Conservation (phyloP, 495 filamentous ascomycete species). For the Patellaria atrata region DNA sequence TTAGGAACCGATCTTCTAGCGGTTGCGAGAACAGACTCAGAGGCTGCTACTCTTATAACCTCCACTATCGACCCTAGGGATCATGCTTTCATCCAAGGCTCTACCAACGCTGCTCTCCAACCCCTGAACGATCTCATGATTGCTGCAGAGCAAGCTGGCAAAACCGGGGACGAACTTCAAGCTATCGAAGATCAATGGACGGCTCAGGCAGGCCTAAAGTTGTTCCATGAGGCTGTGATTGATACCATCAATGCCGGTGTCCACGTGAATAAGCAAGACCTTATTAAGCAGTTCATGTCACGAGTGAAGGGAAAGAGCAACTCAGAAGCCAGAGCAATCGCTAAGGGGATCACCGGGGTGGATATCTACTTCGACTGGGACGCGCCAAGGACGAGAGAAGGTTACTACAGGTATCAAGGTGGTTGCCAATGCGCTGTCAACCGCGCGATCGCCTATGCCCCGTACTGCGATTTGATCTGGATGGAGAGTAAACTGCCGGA, state of each 20-base stretch:
- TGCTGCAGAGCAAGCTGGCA: conserved; percentile 68
- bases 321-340: conserved; percentile 65
- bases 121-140: conserved; percentile 86
- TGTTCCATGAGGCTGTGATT: conserved; percentile 78
- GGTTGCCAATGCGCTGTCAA: conserved; percentile 88
- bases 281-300: conserved; percentile 49
- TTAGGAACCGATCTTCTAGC: conserved; percentile 68
- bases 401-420: conserved; percentile 82
- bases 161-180: conserved; percentile 67
- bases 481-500: conserved; percentile 98
- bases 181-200: conserved; percentile 87
- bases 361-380: conserved; percentile 95
- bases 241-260: conserved; percentile 59
- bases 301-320: conserved; percentile 72
- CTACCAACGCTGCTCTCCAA: conserved; percentile 71
- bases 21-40: conserved; percentile 89
- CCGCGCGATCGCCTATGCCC: conserved; percentile 81
- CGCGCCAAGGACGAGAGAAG: conserved; percentile 74
- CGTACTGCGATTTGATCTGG: conserved; percentile 93
- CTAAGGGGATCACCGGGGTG: conserved; percentile 62
- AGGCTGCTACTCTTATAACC: conserved; percentile 94
- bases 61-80: conserved; percentile 91
- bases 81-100: conserved; percentile 82
- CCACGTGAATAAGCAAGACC: conserved; percentile 49
- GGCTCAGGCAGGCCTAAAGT: conserved; percentile 68